phyloP scores from a whole-genome alignment of 1,139 yeast genomes.

The Lodderomyces beijingensis region DNA sequence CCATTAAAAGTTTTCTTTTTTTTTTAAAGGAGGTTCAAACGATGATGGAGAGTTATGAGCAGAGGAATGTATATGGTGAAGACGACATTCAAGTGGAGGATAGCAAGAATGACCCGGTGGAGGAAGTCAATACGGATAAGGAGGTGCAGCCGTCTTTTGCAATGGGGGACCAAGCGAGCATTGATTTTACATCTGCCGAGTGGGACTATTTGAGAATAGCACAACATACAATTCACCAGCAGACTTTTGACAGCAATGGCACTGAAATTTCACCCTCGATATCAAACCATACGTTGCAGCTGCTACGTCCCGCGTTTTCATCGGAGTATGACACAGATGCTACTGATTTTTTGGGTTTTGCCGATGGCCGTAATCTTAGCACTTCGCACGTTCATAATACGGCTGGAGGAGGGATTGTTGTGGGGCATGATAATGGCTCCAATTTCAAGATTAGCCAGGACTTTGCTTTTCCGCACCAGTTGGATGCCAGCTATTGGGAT shows the following conservation, averaged over 20 bases:
- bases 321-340: constrained; percentile 14
- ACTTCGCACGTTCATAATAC: constrained; percentile 7
- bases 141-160: constrained; percentile 1
- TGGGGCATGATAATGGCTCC: neutral
- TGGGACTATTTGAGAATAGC: constrained; percentile 9
- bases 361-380: constrained; percentile 7
- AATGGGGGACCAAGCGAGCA: neutral
- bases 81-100: constrained; percentile 1
- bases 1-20: no score
- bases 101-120: neutral
- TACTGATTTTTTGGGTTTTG: constrained; percentile 12
- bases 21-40: no score
- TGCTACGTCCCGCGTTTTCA: constrained; percentile 11
- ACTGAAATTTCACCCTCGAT: constrained; percentile 11
- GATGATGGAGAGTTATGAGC: neutral
- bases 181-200: constrained; percentile 6
- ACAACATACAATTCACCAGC: constrained; percentile 4
- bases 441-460: constrained; percentile 3
- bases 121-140: neutral
- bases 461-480: constrained; percentile 2
- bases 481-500: constrained; percentile 5
- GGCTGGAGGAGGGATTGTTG: constrained; percentile 5
- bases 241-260: neutral
- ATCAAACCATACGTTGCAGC: constrained; percentile 13
- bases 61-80: neutral